Conservation (phyloP, 345 rosid genomes). For the Sonneratia alba region DNA sequence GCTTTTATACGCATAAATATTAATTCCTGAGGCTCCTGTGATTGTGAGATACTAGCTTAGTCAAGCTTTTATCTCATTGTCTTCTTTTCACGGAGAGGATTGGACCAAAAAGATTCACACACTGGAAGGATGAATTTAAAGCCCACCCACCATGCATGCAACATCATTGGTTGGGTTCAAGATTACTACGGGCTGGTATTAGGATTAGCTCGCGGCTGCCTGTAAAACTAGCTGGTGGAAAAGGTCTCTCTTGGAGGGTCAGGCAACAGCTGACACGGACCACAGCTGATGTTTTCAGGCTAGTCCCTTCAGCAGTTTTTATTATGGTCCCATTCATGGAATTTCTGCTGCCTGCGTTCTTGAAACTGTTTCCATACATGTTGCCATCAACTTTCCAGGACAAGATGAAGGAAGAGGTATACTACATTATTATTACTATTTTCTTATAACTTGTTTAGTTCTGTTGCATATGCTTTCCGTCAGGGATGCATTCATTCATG, state of each 20-base stretch:
- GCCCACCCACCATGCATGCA: constrained; percentile 79
- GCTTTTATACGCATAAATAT: constrained; percentile 8
- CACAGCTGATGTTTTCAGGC: constrained; percentile 78
- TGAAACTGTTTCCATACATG: constrained; percentile 88
- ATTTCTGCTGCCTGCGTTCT: constrained; percentile 82
- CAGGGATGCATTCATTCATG: neutral
- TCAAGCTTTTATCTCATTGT: constrained; percentile 6
- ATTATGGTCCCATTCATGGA: constrained; percentile 97
- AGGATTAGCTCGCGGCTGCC: constrained; percentile 80
- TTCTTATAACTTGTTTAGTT: neutral
- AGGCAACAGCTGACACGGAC: constrained; percentile 74
- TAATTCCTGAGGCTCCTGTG: neutral
- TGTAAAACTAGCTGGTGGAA: constrained; percentile 78
- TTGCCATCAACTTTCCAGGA: constrained; percentile 97
- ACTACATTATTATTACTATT: no score
- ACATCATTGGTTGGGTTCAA: constrained; percentile 89
- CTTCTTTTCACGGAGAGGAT: constrained; percentile 53
- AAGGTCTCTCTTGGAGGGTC: constrained; percentile 87
- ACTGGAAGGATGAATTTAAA: constrained; percentile 89
- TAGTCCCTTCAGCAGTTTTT: constrained; percentile 76
- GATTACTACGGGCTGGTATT: constrained; percentile 82
- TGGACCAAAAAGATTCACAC: constrained; percentile 81
- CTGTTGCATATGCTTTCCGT: no score
- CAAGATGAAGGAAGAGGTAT: constrained; percentile 97
- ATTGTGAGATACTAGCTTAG: neutral